Base-by-base conservation (phyloP, 148 eudicot genomes). In the Amaranthus cruentus region DNA sequence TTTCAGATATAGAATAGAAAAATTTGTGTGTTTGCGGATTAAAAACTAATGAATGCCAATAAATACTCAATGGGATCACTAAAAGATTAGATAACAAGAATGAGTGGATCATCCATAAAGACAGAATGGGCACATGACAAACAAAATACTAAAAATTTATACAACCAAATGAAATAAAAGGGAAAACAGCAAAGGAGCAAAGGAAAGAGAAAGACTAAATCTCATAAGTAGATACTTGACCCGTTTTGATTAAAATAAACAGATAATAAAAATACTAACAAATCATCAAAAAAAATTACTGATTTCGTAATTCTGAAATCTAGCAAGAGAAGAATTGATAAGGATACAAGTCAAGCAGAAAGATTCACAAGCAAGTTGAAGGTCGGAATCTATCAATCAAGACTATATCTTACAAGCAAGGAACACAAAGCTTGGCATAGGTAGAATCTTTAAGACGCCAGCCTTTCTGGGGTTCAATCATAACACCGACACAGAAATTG, bases 331-430 rank as follows among this genome's bases (percentile, higher is more conserved):
- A 28, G 38, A 57, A 55, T 18, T 5, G 5, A 2, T 28, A 0
- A 60, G 8, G 12, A n/a, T 60, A 60, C 3, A 47, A 21, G n/a
- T 11, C 4, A 62, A 7, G 6, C 13, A 51, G 28, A 62, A 11
- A 5, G 60, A 9, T 10, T 28, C 50, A 66, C 11, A 66, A 13
- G 28, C 2, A 46, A 71, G 52, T 13, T 59, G 46, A 11, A 73
- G 48, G 9, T 50, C 7, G 59, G 38, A 42, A 47, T 68, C n/a
- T 21, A 74, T 14, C 38, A 54, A 43, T 21, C 48, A 58, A 54
- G 68, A 65, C 74, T 28, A 55, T 12, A 78, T 73, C 81, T 78
- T 78, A 78, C 81, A 6, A 47, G 77, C 81, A 73, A 67, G 9
- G 18, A 53, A 11, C 62, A 68, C 77, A 78, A 53, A 68, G 70